phyloP scores from a whole-genome alignment of 2,329 filamentous ascomycete species.

The Nothomitra cinnamomea region DNA sequence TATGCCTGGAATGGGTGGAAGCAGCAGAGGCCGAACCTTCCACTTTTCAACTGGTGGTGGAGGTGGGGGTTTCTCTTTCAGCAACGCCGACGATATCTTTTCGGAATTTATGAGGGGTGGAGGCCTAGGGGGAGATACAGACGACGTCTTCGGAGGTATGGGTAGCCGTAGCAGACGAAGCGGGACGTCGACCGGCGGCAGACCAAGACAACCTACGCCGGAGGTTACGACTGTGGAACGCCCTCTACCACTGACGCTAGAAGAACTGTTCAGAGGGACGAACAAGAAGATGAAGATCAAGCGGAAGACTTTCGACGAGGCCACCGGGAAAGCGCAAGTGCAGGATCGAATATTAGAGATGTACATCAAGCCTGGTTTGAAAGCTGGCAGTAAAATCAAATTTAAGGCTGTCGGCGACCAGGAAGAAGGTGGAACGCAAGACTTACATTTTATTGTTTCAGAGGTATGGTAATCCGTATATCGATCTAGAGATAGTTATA shows the following conservation, averaged over 20 bases:
- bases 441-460: conserved; percentile 85
- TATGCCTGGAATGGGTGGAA: conserved; percentile 14
- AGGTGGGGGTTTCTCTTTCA: conserved; percentile 62
- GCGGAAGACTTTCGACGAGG: conserved; percentile 76
- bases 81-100: conserved; percentile 71
- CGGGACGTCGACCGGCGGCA: conserved; percentile 12
- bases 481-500: background rate
- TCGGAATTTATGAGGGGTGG: conserved; percentile 56
- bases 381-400: conserved; percentile 96
- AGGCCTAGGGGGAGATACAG: conserved; percentile 34
- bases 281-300: conserved; percentile 99
- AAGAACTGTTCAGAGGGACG: conserved; percentile 73
- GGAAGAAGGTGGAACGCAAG: conserved; percentile 87
- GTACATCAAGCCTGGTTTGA: conserved; percentile 86
- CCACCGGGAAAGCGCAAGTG: conserved; percentile 64
- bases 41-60: conserved; percentile 29
- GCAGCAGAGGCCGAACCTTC: conserved; percentile 23
- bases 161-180: conserved; percentile 19
- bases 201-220: conserved; percentile 39
- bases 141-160: conserved; percentile 34
- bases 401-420: conserved; percentile 96
- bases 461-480: conserved; percentile 45
- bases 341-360: conserved; percentile 88
- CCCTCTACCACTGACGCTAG: conserved; percentile 60
- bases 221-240: conserved; percentile 87